phyloP scores from a whole-genome alignment of 352 stramenopile species.

The Thalassiosira hispida region DNA sequence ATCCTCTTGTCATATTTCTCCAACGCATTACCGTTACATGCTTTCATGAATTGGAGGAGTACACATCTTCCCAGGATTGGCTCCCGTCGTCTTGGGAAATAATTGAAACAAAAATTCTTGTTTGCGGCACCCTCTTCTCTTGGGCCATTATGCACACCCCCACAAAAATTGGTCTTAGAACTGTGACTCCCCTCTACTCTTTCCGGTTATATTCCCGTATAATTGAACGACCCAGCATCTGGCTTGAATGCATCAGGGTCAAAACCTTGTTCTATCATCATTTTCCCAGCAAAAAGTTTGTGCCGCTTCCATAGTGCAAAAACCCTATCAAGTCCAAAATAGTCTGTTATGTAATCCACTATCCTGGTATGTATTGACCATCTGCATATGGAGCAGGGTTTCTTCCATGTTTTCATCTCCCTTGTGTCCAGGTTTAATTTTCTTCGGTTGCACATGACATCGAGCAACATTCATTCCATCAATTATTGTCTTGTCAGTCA shows the following conservation, averaged over 20 bases:
- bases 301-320: background rate
- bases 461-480: no score
- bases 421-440: no score
- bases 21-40: background rate
- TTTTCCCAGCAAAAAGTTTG: background rate
- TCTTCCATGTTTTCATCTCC: no score
- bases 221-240: background rate
- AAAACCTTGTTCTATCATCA: background rate
- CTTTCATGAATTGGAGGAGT: constrained; percentile 6
- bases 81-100: background rate
- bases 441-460: no score
- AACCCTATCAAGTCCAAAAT: no score
- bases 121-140: background rate
- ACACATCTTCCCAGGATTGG: background rate
- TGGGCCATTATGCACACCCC: background rate
- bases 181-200: no score
- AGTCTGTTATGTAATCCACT: no score
- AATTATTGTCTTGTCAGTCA: no score
- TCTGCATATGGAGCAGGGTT: no score
- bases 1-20: no score
- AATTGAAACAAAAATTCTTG: background rate
- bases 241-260: background rate
- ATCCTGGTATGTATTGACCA: no score
- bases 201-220: background rate
- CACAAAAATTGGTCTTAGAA: background rate